A percentile compares a stretch with the other conserved stretches of the same genome.
phyloP scores from a whole-genome alignment of 768 basidiomycete species.

The Leccinum truebloodii region DNA sequence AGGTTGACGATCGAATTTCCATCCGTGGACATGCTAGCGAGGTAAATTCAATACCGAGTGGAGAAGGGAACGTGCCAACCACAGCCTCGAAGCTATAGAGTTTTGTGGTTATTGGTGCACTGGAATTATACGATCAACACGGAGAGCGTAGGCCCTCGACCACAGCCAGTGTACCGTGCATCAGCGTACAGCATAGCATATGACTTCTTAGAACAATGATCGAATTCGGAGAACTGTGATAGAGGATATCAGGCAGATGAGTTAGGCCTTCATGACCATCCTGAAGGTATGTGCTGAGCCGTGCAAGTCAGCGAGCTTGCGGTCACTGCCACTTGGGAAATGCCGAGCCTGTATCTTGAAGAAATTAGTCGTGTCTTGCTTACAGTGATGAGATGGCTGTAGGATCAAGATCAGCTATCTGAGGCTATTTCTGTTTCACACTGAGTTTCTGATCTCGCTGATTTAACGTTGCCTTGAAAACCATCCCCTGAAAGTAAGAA shows the following conservation, averaged over 20 bases:
- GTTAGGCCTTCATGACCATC: not conserved
- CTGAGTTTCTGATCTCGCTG: not conserved
- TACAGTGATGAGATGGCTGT: not conserved
- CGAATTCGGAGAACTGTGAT: too few relatives aligned
- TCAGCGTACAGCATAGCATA: not conserved
- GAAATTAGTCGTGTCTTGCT: not conserved
- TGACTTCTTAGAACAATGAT: not conserved
- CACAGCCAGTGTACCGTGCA: not conserved
- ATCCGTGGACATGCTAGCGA: slow-evolving; percentile 14
- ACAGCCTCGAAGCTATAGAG: not conserved
- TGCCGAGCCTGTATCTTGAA: not conserved
- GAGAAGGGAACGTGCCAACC: not conserved
- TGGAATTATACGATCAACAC: slow-evolving; percentile 9
- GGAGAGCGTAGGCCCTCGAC: not conserved
- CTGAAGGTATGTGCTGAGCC: not conserved
- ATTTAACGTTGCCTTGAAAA: not conserved
- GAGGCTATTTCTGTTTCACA: not conserved
- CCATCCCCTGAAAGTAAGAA: not conserved
- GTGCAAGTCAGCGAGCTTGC: not conserved
- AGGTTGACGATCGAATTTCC: slow-evolving; percentile 7
- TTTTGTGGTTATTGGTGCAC: slow-evolving; percentile 17
- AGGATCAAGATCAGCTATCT: not conserved
- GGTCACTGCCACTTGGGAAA: not conserved
- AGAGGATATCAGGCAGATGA: not conserved
- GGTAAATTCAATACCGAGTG: not conserved